Base-by-base conservation (phyloP, 108 stramenopile species). In the Cyclostephanos invisitatus region DNA sequence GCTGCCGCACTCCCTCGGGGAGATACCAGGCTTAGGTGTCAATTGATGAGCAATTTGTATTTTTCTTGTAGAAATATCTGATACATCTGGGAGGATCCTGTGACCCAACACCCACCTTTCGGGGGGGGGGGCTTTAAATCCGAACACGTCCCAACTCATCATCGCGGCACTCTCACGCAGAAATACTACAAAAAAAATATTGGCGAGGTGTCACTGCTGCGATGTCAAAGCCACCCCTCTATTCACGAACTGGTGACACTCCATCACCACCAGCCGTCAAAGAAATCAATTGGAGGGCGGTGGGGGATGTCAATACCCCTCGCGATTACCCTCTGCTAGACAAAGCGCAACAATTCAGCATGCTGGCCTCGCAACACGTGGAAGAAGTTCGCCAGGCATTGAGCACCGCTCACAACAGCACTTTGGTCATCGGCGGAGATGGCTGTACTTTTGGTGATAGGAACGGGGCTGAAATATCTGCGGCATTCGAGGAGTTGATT, bases 261-360 rank as follows among this genome's bases (percentile, higher is more conserved):
- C 7, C 55, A 5, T 22, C 68, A 58, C 40, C 68, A 8, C 17
- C 55, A 22, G 24, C 9, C 18, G 28, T 11, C 15, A 24, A 47
- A 32, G 42, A 50, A n/a, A 29, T 35, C 21, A 24, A n/a, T 18
- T 7, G 14, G 27, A 67, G 18, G 44, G 3, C 44, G 17, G 49
- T 25, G 22, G 21, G 22, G 53, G 53, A 54, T 21, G 53, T 54
- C 53, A 54, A 61, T n/a, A 38, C 64, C 9, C 24, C 49, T 36
- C 14, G 10, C 14, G 66, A 20, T 18, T 40, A 62, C 20, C 22
- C 47, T 18, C 17, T 75, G 42, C 60, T 75, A 5, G 49, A 53
- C 46, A 35, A 68, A 11, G 74, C 74, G 2, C 74, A 75, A 38
- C 29, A 54, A 42, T 75, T 75, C 61, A 75, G 74, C 48, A 47